Base-by-base conservation (phyloP, 148 eudicot species). In the Rhododendron mucronatum region DNA sequence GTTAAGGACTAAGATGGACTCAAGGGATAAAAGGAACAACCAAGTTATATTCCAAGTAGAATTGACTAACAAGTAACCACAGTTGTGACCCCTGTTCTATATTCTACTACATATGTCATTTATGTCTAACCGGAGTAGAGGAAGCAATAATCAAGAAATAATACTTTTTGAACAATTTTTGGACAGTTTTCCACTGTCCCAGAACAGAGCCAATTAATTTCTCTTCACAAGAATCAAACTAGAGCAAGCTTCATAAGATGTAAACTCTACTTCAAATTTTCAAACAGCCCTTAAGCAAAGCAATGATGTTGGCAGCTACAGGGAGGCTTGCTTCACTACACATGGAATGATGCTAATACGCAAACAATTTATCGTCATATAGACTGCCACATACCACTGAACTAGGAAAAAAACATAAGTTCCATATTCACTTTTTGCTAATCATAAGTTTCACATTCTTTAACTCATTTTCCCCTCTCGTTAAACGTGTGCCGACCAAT, bases 201-300 rank as follows among this genome's bases (percentile, higher is more conserved):
- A 33, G 67, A 51, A 30, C 37, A 28, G 16, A 51, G 53, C 35
- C 37, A 13, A 80, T 26, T 15, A 51, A 33, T 55, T 55, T 81
- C 83, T 33, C 41, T 81, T 81, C 83, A 33, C n/a, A 16, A 35
- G 67, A 81, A 81, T 61, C 59, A 79, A 21, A 48, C 59, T 47
- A 48, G 20, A 50, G 30, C 82, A 45, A 79, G 82, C 59, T 14
- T 55, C 83, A 8, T 15, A 55, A 3, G 37, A 55, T 15, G 3
- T n/a, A 20, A 51, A 30, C 57, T 14, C 44, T 53, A 9, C 44
- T 39, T 37, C 33, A 33, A 65, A 7, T 55, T 20, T 20, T 12
- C 35, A 28, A 47, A 23, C 15, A 51, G 7, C 45, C 23, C 2
- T 53, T 53, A 33, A 53, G 67, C 26, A 39, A 33, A 63, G 30